These are phyloP conservation scores for Pneumocystis oryctolagi DNA, from an alignment of 1,139 yeast species.

Conservation along the genomic window DNA sequence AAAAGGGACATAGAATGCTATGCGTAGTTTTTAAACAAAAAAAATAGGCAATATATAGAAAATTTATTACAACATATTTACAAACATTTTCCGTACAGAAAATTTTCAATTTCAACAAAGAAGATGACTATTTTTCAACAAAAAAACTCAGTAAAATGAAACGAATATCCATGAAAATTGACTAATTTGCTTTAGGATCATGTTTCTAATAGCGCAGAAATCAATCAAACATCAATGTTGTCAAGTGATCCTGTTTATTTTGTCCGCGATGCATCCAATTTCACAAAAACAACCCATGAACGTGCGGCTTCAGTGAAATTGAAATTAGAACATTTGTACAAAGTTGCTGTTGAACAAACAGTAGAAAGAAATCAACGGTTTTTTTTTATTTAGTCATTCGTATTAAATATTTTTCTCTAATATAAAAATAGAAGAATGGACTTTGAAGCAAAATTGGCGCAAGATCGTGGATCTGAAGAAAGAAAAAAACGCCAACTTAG, in stretches of 20 bases:
- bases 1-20: background rate
- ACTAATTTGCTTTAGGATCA: background rate
- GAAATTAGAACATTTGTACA: slow-evolving; percentile 50
- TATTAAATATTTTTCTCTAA: background rate
- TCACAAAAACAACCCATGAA: slow-evolving; percentile 31
- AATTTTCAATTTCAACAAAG: background rate
- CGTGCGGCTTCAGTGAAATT: slow-evolving; percentile 51
- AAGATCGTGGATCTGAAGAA: slow-evolving; percentile 51
- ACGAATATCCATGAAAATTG: background rate
- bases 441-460: slow-evolving; percentile 41
- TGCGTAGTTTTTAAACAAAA: background rate
- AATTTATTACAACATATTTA: background rate
- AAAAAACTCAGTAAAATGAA: background rate
- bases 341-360: slow-evolving; percentile 56
- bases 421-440: slow-evolving; percentile 36
- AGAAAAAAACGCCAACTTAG: slow-evolving; percentile 50
- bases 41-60: background rate
- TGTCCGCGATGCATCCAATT: background rate
- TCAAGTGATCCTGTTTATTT: background rate
- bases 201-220: background rate
- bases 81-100: too few species aligned
- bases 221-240: background rate
- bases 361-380: slow-evolving; percentile 48
- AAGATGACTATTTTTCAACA: background rate
- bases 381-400: background rate